Percentiles rank a stretch among this genome's conserved stretches.
Evolutionary conservation across 306 rosid species (phyloP).

Genomic region (Myrica gale): DNA sequence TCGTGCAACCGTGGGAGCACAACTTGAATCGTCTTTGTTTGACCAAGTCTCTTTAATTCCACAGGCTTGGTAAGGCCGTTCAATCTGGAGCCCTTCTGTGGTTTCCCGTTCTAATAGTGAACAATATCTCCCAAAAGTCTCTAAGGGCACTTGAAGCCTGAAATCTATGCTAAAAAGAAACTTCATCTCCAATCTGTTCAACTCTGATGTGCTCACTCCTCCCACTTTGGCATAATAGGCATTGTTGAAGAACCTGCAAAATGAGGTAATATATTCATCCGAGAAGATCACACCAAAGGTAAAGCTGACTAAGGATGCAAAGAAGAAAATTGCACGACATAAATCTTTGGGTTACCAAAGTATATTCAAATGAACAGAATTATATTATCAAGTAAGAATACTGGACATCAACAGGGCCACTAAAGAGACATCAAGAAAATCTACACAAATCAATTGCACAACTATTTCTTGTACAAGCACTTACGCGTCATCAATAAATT

Average conservation of each 20-base stretch:
- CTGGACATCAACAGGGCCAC: no score
- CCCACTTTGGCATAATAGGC: constrained; percentile 98
- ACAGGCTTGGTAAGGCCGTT: constrained; percentile 75
- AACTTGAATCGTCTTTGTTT: constrained; percentile 60
- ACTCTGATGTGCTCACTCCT: constrained; percentile 76
- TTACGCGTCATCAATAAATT: constrained; percentile 90
- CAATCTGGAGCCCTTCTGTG: constrained; percentile 59
- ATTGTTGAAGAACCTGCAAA: constrained; percentile 83
- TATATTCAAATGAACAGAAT: neutral
- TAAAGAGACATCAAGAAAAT: neutral
- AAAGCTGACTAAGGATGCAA: neutral
- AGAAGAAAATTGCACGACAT: constrained; percentile 12
- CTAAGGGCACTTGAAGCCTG: constrained; percentile 76
- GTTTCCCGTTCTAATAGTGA: constrained; percentile 64
- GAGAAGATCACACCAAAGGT: constrained; percentile 8
- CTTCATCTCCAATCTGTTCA: constrained; percentile 86
- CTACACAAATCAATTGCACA: neutral
- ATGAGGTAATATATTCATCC: constrained; percentile 17
- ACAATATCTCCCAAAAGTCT: constrained; percentile 73
- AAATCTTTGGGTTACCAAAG: neutral
- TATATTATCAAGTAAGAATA: no score
- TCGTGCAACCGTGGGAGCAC: constrained; percentile 71
- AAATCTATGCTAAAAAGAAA: constrained; percentile 80
- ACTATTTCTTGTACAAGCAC: constrained; percentile 29
- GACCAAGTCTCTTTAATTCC: constrained; percentile 71